Evolutionary conservation across 2,329 filamentous ascomycete genomes (phyloP).

Genomic region (Epichloe elymi): DNA sequence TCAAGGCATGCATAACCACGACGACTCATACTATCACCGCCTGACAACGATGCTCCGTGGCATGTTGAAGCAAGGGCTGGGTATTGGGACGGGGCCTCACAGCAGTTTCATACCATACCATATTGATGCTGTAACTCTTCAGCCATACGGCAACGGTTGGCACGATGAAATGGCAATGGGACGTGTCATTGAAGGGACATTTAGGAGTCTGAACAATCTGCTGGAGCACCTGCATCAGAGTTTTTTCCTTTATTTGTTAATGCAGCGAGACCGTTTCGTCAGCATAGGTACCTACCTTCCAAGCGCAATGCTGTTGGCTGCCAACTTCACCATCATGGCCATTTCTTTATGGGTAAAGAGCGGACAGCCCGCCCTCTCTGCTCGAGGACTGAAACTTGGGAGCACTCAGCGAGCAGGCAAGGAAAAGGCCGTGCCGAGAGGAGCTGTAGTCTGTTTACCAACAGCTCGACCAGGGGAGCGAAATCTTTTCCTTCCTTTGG

Average conservation of each 20-base stretch:
- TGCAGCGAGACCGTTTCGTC: slow-evolving; percentile 85
- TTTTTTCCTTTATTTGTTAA: slow-evolving; percentile 98
- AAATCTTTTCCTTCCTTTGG: slow-evolving; percentile 58
- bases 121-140: slow-evolving; percentile 87
- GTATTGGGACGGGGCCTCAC: slow-evolving; percentile 80
- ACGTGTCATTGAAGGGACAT: slow-evolving; percentile 76
- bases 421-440: slow-evolving; percentile 12
- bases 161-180: slow-evolving; percentile 97
- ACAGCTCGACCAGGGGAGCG: slow-evolving; percentile 35
- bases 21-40: slow-evolving; percentile 66
- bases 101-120: slow-evolving; percentile 97
- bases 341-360: slow-evolving; percentile 90
- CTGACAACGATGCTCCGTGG: slow-evolving; percentile 81
- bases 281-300: slow-evolving; percentile 97
- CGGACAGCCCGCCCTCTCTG: slow-evolving; percentile 35
- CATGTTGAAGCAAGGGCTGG: slow-evolving; percentile 84
- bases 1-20: slow-evolving; percentile 78
- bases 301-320: slow-evolving; percentile 91
- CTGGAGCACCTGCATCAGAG: slow-evolving; percentile 95
- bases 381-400: neutral
- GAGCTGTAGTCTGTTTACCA: slow-evolving; percentile 14
- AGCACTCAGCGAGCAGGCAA: neutral
- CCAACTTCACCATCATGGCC: slow-evolving; percentile 90
- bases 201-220: slow-evolving; percentile 88
- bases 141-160: slow-evolving; percentile 83